Percentiles rank a stretch among this genome's conserved stretches.
phyloP scores from a whole-genome alignment of 106 monocot species.

The Triglochin maritima region DNA sequence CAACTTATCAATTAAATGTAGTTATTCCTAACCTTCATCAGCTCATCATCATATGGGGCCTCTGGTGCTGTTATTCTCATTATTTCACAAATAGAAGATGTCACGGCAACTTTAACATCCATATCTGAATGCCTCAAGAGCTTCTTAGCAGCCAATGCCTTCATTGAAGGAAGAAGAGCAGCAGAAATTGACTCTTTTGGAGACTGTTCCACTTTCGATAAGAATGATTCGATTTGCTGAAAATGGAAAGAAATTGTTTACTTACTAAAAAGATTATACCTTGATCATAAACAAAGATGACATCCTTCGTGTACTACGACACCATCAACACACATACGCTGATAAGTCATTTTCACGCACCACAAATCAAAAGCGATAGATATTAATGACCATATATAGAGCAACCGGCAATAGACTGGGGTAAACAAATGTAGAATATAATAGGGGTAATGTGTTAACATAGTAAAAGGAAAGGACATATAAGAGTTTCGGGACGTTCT shows the following conservation, averaged over 20 bases:
- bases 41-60: constrained; percentile 21
- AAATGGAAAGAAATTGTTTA: neutral
- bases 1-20: neutral
- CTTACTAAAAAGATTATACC: too few relatives aligned
- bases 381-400: too few relatives aligned
- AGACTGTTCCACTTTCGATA: constrained; percentile 24
- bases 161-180: constrained; percentile 24
- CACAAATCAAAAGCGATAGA: too few relatives aligned
- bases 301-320: too few relatives aligned
- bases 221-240: constrained; percentile 21
- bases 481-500: too few relatives aligned
- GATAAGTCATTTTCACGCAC: too few relatives aligned
- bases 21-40: constrained; percentile 27
- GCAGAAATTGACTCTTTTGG: constrained; percentile 12
- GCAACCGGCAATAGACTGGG: too few relatives aligned
- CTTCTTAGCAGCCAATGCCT: constrained; percentile 19
- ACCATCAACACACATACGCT: too few relatives aligned
- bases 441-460: too few relatives aligned
- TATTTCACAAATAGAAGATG: constrained; percentile 28
- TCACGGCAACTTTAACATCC: constrained; percentile 25
- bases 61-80: constrained; percentile 37
- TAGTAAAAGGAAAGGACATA: too few relatives aligned
- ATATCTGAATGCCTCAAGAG: constrained; percentile 23
- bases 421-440: too few relatives aligned
- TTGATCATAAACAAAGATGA: too few relatives aligned